Evolutionary conservation across 2,329 filamentous ascomycete species (phyloP).

Genomic region (Colletotrichum lindemuthianum): DNA sequence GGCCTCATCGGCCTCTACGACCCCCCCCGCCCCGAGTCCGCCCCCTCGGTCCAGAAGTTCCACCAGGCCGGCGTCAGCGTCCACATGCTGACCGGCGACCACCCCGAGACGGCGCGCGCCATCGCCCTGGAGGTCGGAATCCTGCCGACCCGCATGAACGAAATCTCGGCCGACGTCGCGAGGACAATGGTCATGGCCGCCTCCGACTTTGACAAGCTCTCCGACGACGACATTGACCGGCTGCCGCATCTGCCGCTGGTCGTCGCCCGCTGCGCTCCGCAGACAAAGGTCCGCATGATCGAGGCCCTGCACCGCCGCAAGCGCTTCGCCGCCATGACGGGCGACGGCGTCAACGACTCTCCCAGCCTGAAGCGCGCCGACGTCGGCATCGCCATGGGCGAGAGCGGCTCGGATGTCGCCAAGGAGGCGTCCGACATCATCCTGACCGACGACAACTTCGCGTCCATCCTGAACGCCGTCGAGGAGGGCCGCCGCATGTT

Average conservation of each 20-base stretch:
- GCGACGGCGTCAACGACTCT: conserved; percentile 77
- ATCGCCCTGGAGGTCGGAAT: conserved; percentile 74
- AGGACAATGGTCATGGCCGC: conserved; percentile 74
- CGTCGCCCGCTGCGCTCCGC: conserved; percentile 72
- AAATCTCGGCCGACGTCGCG: conserved; percentile 63
- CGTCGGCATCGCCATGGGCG: conserved; percentile 78
- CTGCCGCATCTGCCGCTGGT: conserved; percentile 71
- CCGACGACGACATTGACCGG: conserved; percentile 69
- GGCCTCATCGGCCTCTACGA: conserved; percentile 80
- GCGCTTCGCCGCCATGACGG: conserved; percentile 76
- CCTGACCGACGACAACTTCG: conserved; percentile 78
- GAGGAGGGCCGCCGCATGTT: conserved; percentile 77
- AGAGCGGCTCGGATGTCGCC: conserved; percentile 75
- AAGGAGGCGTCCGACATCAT: conserved; percentile 76
- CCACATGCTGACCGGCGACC: conserved; percentile 77
- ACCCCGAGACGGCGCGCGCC: conserved; percentile 71
- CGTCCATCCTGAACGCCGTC: conserved; percentile 76
- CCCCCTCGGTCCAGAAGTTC: conserved; percentile 65
- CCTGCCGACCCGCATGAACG: conserved; percentile 60
- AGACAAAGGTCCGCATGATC: conserved; percentile 78
- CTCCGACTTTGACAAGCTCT: conserved; percentile 73
- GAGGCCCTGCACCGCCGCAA: conserved; percentile 73
- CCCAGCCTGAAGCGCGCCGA: conserved; percentile 75
- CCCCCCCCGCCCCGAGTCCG: conserved; percentile 75
- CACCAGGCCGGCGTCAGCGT: conserved; percentile 71